Evolutionary conservation across 2,329 filamentous ascomycete genomes (phyloP), one percentile per base, ranked within the genome.

Genomic region (Colletotrichum sp.): DNA sequence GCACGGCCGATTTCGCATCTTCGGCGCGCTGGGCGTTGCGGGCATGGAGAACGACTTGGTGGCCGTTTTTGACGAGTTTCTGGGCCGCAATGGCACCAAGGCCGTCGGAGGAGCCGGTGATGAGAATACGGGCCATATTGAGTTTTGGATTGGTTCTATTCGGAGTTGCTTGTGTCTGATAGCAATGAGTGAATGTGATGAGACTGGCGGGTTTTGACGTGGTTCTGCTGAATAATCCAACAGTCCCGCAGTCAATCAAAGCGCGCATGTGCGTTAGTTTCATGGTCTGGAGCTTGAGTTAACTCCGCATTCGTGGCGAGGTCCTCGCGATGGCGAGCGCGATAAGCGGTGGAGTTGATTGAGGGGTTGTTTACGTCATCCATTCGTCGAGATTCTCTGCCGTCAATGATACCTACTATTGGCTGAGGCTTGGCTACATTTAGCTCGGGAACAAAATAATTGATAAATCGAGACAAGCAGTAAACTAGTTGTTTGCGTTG

Each of bases 71-170:
- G 64, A 87, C 79, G 32, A 92, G 88, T 8, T 85, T 83, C 75
- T 88, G 85, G 49, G 90, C 90, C 2, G 89, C 87, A 1, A 87
- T 83, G 28, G 85, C 86, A 71, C 90, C 90, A 39, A 92, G 86
- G 75, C 90, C 90, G 79, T 92, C 90, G 15, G 88, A 88, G 26
- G 89, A 91, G 62, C 90, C 90, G 10, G 90, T 92, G 75, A 92
- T 91, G 26, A 76, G 30, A 9, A 76, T 73, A 2, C 73, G 69
- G 6, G 70, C 73, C 73, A 76, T 76, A 16, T 15, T 64, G 59
- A 2, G 60, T 15, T 52, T 28, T 28, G 21, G 8, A 4, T 44
- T 60, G 2, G 18, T 64, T 24, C 4, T 15, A 24, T 18, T 64
- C 9, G 21, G 21, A 21, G n/a, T n/a, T 39, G 21, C 21, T 18